These are phyloP conservation scores for Rubia yunnanensis DNA, from an alignment of 257 asterid genomes.

Conservation along the genomic window DNA sequence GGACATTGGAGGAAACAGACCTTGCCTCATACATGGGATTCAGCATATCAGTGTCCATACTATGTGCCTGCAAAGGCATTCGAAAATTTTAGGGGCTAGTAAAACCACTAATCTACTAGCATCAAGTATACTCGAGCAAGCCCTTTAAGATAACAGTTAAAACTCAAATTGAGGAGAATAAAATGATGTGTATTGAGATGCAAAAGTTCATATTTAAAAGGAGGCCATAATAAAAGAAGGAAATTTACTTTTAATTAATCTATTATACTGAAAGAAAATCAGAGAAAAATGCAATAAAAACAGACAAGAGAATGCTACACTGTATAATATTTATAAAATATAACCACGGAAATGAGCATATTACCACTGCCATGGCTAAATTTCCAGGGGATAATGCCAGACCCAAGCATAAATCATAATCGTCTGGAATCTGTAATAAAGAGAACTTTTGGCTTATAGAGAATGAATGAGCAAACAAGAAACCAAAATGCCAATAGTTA, in stretches of 20 bases:
- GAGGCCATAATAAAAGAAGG: neutral
- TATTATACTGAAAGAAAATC: neutral
- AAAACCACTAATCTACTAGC: neutral
- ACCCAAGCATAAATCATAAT: conserved; percentile 78
- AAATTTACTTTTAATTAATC: neutral
- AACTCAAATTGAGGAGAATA: neutral
- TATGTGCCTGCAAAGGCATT: conserved; percentile 55
- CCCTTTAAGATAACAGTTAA: neutral
- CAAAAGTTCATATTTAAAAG: neutral
- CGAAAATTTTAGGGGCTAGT: neutral
- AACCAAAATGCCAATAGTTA: conserved; percentile 12
- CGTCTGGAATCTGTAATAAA: conserved; percentile 51
- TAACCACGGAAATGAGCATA: conserved; percentile 7
- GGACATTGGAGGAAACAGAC: conserved; percentile 23
- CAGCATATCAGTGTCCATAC: conserved; percentile 46
- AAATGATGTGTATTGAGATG: neutral
- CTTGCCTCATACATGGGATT: conserved; percentile 87
- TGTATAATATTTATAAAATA: neutral
- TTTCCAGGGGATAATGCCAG: conserved; percentile 84
- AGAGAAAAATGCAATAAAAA: neutral
- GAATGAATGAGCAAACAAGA: conserved; percentile 3
- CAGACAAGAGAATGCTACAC: neutral
- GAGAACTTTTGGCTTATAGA: conserved; percentile 14
- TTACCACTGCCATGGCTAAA: conserved; percentile 84
- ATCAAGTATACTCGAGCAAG: neutral